A percentile compares a stretch with the other conserved stretches of the same genome.
Evolutionary conservation across 177 flowering plant genomes (phyloP).

Genomic region (Vitis hybrid): DNA sequence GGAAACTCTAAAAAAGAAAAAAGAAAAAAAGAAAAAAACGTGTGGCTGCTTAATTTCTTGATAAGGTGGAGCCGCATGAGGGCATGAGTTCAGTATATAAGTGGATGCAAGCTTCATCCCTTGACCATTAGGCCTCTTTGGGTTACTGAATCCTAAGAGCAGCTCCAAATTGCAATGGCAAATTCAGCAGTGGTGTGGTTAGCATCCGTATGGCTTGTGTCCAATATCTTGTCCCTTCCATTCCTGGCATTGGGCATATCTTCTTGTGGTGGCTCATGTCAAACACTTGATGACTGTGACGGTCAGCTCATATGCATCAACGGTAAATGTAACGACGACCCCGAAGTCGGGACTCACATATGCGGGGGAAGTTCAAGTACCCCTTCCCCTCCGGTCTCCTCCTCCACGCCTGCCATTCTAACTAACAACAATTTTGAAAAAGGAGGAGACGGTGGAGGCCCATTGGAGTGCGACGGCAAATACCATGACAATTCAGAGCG

Average conservation of each 20-base stretch:
- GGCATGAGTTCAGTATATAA: too few relatives aligned
- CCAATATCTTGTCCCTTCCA: background rate
- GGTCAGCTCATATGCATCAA: conserved; percentile 39
- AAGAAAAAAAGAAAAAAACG: too few relatives aligned
- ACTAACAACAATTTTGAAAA: conserved; percentile 27
- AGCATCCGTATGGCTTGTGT: background rate
- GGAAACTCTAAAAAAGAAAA: too few relatives aligned
- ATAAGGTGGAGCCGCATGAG: too few relatives aligned
- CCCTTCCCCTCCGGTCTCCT: conserved; percentile 29
- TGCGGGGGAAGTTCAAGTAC: conserved; percentile 2
- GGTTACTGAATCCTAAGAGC: too few relatives aligned
- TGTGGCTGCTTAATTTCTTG: too few relatives aligned
- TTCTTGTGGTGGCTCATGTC: conserved; percentile 38
- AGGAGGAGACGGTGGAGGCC: conserved; percentile 27
- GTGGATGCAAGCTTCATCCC: too few relatives aligned
- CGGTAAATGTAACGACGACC: conserved; percentile 39
- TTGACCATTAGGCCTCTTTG: too few relatives aligned
- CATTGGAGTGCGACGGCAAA: conserved; percentile 32
- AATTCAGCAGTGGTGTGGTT: background rate
- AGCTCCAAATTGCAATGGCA: background rate
- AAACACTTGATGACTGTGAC: conserved; percentile 27
- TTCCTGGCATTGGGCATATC: conserved; percentile 22
- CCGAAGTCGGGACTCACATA: conserved; percentile 24
- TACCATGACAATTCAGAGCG: conserved; percentile 25
- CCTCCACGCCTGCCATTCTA: conserved; percentile 31